Evolutionary conservation across 768 basidiomycete genomes (phyloP).

Genomic region (Mycena polygramma): DNA sequence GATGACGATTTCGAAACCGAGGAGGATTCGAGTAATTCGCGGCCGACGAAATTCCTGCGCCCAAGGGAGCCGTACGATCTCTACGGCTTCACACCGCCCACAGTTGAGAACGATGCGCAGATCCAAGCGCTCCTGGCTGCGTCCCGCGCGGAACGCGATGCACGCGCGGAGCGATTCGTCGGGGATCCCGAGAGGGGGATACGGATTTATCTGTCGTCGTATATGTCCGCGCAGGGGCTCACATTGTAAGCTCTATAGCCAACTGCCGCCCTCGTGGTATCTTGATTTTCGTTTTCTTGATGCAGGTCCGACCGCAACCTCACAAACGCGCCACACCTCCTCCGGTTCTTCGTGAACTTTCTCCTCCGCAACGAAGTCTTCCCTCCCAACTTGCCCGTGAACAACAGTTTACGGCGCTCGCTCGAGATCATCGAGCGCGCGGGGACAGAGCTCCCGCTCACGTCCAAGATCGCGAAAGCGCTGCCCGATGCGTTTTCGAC

Average conservation of each 20-base stretch:
- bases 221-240: conserved; percentile 75
- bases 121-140: conserved; percentile 43
- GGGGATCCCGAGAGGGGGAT: conserved; percentile 67
- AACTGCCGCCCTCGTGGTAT: neutral
- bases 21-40: conserved; percentile 34
- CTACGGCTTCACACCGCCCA: conserved; percentile 47
- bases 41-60: conserved; percentile 38
- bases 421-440: conserved; percentile 9
- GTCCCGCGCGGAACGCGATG: conserved; percentile 40
- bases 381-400: no score
- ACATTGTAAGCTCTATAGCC: conserved; percentile 72
- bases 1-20: conserved; percentile 52
- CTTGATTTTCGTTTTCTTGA: no score
- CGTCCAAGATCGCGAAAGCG: conserved; percentile 11
- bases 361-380: conserved; percentile 58
- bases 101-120: conserved; percentile 51
- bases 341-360: conserved; percentile 61
- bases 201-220: conserved; percentile 78
- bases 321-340: conserved; percentile 56
- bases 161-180: no score
- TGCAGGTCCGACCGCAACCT: conserved; percentile 58
- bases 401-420: conserved; percentile 2
- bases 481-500: conserved; percentile 11
- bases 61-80: conserved; percentile 54
- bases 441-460: conserved; percentile 19